phyloP scores from a whole-genome alignment of 2,329 filamentous ascomycete species.

The Pseudopyricularia cyperi region DNA sequence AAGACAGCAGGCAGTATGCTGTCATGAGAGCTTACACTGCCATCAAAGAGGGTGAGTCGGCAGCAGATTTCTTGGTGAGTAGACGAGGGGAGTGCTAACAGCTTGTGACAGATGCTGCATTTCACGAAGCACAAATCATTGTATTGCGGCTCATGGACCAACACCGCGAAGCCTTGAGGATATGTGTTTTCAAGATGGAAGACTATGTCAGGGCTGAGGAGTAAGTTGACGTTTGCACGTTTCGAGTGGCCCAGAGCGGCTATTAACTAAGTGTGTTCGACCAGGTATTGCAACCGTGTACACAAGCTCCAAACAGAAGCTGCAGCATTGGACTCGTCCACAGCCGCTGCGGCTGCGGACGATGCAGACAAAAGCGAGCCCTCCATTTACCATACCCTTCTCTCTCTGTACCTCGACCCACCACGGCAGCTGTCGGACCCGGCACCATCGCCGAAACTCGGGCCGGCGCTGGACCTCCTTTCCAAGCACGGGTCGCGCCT shows the following conservation, averaged over 20 bases:
- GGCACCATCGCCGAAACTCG: conserved; percentile 55
- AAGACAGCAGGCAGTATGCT: conserved; percentile 68
- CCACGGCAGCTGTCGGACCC: conserved; percentile 21
- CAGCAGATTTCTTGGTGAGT: neutral
- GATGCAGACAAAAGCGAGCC: conserved; percentile 37
- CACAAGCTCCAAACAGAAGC: conserved; percentile 42
- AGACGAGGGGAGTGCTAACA: neutral
- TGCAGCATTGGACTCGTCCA: conserved; percentile 12
- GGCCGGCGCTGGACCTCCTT: conserved; percentile 74
- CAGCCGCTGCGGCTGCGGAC: conserved; percentile 16
- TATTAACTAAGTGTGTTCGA: neutral
- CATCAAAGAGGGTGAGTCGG: conserved; percentile 58
- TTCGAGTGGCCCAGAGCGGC: neutral
- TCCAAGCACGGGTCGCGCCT: conserved; percentile 85
- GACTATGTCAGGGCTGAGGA: conserved; percentile 87
- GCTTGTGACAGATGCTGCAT: conserved; percentile 53
- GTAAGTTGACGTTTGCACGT: conserved; percentile 34
- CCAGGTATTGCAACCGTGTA: conserved; percentile 76
- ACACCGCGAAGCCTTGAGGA: conserved; percentile 90
- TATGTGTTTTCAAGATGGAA: conserved; percentile 89
- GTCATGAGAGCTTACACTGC: conserved; percentile 62
- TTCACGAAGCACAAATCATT: conserved; percentile 82
- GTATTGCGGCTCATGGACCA: conserved; percentile 90
- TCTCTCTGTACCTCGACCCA: conserved; percentile 80
- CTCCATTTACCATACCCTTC: conserved; percentile 83